These are phyloP conservation scores for Candida cerambycidarum DNA, from an alignment of 805 yeast genomes.

Conservation along the genomic window DNA sequence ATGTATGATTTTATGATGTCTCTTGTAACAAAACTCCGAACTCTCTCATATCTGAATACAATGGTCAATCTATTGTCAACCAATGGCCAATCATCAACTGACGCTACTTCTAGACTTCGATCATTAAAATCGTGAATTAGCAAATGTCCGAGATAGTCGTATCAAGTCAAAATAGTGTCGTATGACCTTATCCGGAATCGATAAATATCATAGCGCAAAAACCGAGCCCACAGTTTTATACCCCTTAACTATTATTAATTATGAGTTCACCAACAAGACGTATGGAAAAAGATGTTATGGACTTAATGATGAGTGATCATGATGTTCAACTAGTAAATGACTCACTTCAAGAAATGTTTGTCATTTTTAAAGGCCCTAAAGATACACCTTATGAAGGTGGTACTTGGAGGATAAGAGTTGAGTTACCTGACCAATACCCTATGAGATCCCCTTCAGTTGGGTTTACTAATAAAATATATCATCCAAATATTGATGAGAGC, in stretches of 20 bases:
- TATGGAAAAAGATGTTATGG: constrained; percentile 95
- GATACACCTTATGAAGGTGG: constrained; percentile 87
- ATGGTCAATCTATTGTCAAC: too few relatives aligned
- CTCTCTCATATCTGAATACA: too few relatives aligned
- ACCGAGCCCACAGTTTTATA: neutral
- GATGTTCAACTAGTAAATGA: constrained; percentile 83
- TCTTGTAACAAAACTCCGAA: too few relatives aligned
- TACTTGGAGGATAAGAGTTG: constrained; percentile 86
- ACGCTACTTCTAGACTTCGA: too few relatives aligned
- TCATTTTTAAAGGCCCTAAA: constrained; percentile 81
- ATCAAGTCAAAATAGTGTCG: too few relatives aligned
- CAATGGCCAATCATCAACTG: too few relatives aligned
- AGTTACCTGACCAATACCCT: constrained; percentile 93
- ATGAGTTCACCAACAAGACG: constrained; percentile 69
- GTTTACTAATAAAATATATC: constrained; percentile 85
- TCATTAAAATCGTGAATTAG: too few relatives aligned
- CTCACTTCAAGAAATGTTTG: constrained; percentile 76
- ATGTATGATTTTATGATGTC: too few relatives aligned
- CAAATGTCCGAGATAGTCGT: too few relatives aligned
- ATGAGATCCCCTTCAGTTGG: constrained; percentile 96
- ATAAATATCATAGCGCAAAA: constrained; percentile 1
- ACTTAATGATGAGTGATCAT: constrained; percentile 91
- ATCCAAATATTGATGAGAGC: constrained; percentile 91
- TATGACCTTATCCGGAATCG: constrained; percentile 11
- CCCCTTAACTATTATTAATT: constrained; percentile 7